phyloP scores from a whole-genome alignment of 208 protist genomes.

The Strigomonas culicis region DNA sequence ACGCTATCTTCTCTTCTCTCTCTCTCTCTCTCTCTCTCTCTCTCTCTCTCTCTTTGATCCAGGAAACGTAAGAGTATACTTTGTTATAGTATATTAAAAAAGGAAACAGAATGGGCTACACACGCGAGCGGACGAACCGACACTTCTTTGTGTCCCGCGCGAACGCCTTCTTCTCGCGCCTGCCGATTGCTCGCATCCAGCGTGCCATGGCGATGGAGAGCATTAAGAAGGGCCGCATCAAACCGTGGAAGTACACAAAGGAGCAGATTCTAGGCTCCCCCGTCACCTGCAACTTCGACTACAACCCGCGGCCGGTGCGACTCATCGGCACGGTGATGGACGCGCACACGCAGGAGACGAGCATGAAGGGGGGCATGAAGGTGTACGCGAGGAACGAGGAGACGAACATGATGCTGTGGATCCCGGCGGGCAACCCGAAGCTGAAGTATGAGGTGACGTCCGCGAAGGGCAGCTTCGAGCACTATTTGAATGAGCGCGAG shows the following conservation, averaged over 20 bases:
- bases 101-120: constrained; percentile 61
- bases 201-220: constrained; percentile 83
- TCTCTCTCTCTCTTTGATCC: background rate
- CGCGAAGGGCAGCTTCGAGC: constrained; percentile 82
- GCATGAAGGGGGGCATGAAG: constrained; percentile 88
- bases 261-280: constrained; percentile 86
- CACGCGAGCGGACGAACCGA: constrained; percentile 79
- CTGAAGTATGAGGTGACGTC: constrained; percentile 84
- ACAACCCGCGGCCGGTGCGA: constrained; percentile 86
- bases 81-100: background rate
- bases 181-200: constrained; percentile 83
- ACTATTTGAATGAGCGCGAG: constrained; percentile 86
- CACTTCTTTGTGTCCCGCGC: constrained; percentile 87
- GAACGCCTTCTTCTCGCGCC: constrained; percentile 87
- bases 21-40: background rate
- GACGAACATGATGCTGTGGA: constrained; percentile 91
- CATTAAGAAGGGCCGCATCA: constrained; percentile 80
- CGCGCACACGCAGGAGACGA: constrained; percentile 83
- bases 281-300: constrained; percentile 88
- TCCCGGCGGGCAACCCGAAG: constrained; percentile 86
- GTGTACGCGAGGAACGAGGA: constrained; percentile 88
- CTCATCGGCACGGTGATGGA: constrained; percentile 91
- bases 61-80: background rate
- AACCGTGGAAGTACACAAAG: constrained; percentile 89
- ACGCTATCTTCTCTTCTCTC: background rate